Evolutionary conservation across 192 early-diverging fungal species (phyloP), one percentile per base, ranked within the genome.

Genomic region (Coemansia sp.): DNA sequence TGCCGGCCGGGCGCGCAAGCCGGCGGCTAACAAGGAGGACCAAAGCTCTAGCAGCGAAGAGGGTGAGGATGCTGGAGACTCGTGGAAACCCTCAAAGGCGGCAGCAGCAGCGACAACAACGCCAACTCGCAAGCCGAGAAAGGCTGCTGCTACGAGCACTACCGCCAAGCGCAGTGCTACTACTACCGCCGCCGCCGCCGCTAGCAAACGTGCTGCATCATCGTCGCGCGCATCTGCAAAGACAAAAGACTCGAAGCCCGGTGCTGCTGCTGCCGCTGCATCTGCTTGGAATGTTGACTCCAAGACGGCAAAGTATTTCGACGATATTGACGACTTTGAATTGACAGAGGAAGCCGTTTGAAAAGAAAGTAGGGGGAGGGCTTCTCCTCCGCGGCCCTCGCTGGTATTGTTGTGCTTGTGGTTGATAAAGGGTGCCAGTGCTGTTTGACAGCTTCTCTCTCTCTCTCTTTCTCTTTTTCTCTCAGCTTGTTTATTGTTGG

Each of bases 241-340:
- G 51, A 27, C 51, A 11, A 54, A 32, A 1, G 60, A 62, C 15
- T 40, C 41, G 25, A 22, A 27, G 27, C 41, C 29, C 25, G 42
- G 41, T 45, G 60, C 60, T 35, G 9, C 51, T 54, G 59, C 59
- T 29, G 5, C 47, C 27, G 7, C 47, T 27, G 47, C 31, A 19
- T 4, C 51, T 32, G 51, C 35, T 20, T 58, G 56, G 56, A n/a
- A 25, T 20, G 35, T 58, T 38, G 56, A 58, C 35, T n/a, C 56
- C 1, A 58, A 58, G 19, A 58, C 56, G 7, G 56, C 71, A 35
- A 60, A 60, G 19, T 39, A 57, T 40, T 76, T 76, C 62, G 63
- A 76, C 59, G 73, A 76, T 29, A 76, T 76, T 36, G 73, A 76
- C 45, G 62, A 29, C 24, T 76, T 65, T 29, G 24, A 76, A 38